Evolutionary conservation across 148 eudicot species (phyloP).

Genomic region (Pharnaceum exiguum): DNA sequence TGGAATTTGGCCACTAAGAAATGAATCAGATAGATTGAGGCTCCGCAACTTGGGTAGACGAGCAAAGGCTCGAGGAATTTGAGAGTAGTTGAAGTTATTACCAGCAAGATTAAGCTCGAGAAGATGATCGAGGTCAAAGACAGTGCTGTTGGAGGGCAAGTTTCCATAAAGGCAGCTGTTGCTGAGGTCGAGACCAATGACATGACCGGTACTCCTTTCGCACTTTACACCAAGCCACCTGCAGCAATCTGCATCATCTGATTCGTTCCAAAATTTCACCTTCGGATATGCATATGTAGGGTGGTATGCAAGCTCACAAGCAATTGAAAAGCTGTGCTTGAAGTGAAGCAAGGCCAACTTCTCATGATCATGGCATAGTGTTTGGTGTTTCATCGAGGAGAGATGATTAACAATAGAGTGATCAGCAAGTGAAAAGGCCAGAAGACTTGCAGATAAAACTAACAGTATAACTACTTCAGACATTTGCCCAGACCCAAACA

Average conservation of each 20-base stretch:
- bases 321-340: constrained; percentile 7
- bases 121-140: constrained; percentile 29
- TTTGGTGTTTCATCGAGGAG: too few relatives aligned
- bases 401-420: too few relatives aligned
- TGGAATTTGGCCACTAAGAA: constrained; percentile 25
- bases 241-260: constrained; percentile 20
- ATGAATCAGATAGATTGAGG: constrained; percentile 25
- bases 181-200: constrained; percentile 30
- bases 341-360: constrained; percentile 4
- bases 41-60: constrained; percentile 4
- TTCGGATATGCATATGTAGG: background rate
- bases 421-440: too few relatives aligned
- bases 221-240: constrained; percentile 36
- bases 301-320: background rate
- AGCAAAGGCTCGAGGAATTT: constrained; percentile 16
- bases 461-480: too few relatives aligned
- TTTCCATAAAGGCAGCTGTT: constrained; percentile 25
- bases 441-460: too few relatives aligned
- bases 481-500: too few relatives aligned
- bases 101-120: constrained; percentile 19
- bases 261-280: constrained; percentile 1
- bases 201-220: constrained; percentile 19
- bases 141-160: background rate
- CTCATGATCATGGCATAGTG: constrained; percentile 17
- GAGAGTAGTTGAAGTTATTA: constrained; percentile 22